A percentile compares a stretch with the other conserved stretches of the same genome.
These are phyloP conservation scores for Calophaca sinica DNA, from an alignment of 306 rosid species.

Conservation along the genomic window DNA sequence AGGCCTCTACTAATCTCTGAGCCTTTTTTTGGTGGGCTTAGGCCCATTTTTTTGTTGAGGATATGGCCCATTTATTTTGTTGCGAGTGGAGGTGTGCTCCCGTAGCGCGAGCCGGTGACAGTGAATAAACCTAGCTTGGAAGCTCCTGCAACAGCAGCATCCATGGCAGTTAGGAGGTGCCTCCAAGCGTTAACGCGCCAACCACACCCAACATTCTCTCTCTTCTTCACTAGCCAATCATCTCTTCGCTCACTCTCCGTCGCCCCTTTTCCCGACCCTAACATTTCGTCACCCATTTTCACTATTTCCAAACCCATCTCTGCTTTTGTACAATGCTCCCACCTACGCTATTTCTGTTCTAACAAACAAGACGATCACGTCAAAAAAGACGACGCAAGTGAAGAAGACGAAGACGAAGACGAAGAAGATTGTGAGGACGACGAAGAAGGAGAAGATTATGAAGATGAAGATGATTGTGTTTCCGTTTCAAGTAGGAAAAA, in stretches of 20 bases:
- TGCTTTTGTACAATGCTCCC: constrained; percentile 49
- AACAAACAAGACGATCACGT: constrained; percentile 43
- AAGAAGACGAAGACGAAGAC: constrained; percentile 51
- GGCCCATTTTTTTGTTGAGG: background rate
- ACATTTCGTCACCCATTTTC: constrained; percentile 40
- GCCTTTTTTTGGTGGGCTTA: constrained; percentile 39
- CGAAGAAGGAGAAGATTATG: constrained; percentile 3
- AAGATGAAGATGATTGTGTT: constrained; percentile 48
- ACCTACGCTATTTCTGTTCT: constrained; percentile 62
- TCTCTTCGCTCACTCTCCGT: constrained; percentile 45
- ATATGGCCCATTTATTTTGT: too few species aligned
- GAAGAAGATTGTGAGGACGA: background rate
- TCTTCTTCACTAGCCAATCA: constrained; percentile 50
- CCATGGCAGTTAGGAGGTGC: constrained; percentile 79
- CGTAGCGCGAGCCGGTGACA: too few species aligned
- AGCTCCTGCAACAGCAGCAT: background rate
- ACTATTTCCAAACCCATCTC: constrained; percentile 37
- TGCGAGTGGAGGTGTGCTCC: too few species aligned
- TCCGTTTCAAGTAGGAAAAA: constrained; percentile 50
- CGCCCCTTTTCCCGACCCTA: constrained; percentile 40
- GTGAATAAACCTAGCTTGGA: background rate
- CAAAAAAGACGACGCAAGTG: constrained; percentile 41
- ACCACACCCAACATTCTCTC: constrained; percentile 57
- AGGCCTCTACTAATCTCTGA: too few species aligned
- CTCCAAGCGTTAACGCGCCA: constrained; percentile 63